These are phyloP conservation scores for Umbelopsis vinacea DNA, from an alignment of 192 early-diverging fungal genomes.

Conservation along the genomic window DNA sequence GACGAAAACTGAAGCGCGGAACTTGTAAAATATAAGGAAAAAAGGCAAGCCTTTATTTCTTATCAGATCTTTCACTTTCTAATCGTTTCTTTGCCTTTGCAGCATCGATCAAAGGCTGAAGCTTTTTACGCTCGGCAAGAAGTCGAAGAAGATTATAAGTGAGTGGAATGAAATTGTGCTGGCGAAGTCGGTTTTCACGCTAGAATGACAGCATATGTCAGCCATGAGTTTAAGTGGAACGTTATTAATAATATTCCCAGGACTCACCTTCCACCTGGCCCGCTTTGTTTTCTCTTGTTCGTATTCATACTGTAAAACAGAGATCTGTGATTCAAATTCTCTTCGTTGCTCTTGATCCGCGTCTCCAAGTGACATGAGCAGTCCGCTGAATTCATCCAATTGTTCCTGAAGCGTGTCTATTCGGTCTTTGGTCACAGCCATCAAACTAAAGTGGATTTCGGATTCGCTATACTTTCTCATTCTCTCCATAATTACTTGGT, in stretches of 20 bases:
- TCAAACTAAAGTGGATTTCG: constrained; percentile 81
- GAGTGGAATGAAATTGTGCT: constrained; percentile 80
- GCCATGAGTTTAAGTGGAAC: neutral
- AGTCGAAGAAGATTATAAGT: constrained; percentile 67
- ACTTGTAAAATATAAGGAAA: neutral
- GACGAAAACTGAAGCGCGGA: too few species aligned
- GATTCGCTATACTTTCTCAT: constrained; percentile 62
- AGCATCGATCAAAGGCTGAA: constrained; percentile 53
- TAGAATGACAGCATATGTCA: constrained; percentile 27
- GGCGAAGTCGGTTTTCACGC: constrained; percentile 70
- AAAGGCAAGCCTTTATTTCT: neutral
- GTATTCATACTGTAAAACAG: constrained; percentile 53
- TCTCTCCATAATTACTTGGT: constrained; percentile 68
- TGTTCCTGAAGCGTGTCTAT: constrained; percentile 58
- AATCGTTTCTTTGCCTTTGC: constrained; percentile 40
- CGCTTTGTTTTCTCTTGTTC: constrained; percentile 66
- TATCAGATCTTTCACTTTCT: too few species aligned
- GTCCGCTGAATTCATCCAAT: constrained; percentile 49
- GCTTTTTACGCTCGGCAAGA: constrained; percentile 58
- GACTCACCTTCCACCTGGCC: constrained; percentile 53
- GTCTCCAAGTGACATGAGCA: constrained; percentile 41
- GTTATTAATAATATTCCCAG: neutral
- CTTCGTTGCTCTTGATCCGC: constrained; percentile 40
- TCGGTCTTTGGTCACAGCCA: constrained; percentile 76
- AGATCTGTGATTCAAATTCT: constrained; percentile 58